phyloP scores from a whole-genome alignment of 75 land plant genomes.

The Cunninghamia lanceolata region DNA sequence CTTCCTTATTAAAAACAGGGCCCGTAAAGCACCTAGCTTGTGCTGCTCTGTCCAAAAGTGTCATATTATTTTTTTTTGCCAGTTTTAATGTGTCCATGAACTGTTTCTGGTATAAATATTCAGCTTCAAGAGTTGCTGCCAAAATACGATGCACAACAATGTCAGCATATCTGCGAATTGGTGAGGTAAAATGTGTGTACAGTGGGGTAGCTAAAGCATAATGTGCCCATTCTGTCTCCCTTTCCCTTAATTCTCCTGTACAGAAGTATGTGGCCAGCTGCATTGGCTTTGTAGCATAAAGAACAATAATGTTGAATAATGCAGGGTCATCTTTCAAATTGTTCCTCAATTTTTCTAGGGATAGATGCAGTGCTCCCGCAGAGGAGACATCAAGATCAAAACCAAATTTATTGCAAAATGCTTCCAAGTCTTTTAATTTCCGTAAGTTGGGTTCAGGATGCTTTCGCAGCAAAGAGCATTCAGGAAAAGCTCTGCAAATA shows the following conservation, averaged over 20 bases:
- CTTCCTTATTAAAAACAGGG: conserved; percentile 41
- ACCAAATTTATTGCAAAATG: conserved; percentile 74
- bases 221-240: conserved; percentile 73
- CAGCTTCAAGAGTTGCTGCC: conserved; percentile 85
- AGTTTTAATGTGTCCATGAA: not conserved
- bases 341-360: conserved; percentile 55
- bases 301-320: conserved; percentile 68
- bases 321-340: conserved; percentile 71
- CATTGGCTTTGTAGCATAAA: conserved; percentile 88
- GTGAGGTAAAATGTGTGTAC: conserved; percentile 97
- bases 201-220: conserved; percentile 81
- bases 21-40: conserved; percentile 62
- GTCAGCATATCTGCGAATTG: conserved; percentile 90
- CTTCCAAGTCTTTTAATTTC: conserved; percentile 82
- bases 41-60: not conserved
- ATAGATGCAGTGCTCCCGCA: conserved; percentile 65
- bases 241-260: conserved; percentile 63
- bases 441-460: conserved; percentile 89
- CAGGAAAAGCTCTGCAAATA: conserved; percentile 79
- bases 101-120: conserved; percentile 32
- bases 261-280: conserved; percentile 87
- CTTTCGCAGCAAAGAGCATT: conserved; percentile 75
- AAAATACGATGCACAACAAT: conserved; percentile 84
- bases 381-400: conserved; percentile 78
- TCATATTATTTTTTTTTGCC: not conserved